A percentile compares a stretch with the other conserved stretches of the same genome.
These are phyloP conservation scores for Xylaria sp. DNA, from an alignment of 2,329 filamentous ascomycete species.

Conservation along the genomic window DNA sequence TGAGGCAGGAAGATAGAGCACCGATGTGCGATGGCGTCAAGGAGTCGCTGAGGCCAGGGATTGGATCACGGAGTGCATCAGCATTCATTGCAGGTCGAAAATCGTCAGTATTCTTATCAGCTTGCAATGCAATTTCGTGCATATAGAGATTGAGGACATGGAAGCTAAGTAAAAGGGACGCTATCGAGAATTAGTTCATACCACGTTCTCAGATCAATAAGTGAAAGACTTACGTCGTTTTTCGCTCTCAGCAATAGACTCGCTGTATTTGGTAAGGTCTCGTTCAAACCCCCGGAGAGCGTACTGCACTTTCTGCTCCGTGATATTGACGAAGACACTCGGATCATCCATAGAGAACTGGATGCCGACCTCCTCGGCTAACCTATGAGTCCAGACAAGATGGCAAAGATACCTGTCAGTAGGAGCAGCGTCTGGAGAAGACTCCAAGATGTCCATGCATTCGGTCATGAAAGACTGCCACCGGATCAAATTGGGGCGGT, in stretches of 20 bases:
- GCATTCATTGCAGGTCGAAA: constrained; percentile 47
- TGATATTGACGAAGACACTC: constrained; percentile 54
- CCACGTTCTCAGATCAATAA: constrained; percentile 4
- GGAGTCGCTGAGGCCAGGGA: constrained; percentile 42
- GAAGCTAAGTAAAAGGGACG: constrained; percentile 65
- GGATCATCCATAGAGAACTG: constrained; percentile 71
- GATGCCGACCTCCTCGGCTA: constrained; percentile 69
- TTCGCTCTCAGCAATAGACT: constrained; percentile 54
- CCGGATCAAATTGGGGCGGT: constrained; percentile 61
- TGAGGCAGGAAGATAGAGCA: constrained; percentile 67
- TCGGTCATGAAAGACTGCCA: constrained; percentile 65
- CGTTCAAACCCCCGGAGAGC: constrained; percentile 67
- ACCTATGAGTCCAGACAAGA: constrained; percentile 60
- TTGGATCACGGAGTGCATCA: constrained; percentile 47
- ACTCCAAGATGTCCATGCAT: constrained; percentile 58
- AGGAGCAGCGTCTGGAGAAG: constrained; percentile 56
- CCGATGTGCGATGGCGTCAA: constrained; percentile 64
- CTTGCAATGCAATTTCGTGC: constrained; percentile 74
- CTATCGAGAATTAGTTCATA: constrained; percentile 42
- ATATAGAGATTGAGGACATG: constrained; percentile 71
- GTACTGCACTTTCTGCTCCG: constrained; percentile 66
- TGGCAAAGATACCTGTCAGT: constrained; percentile 62
- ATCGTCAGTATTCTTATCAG: constrained; percentile 60
- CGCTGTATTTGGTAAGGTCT: constrained; percentile 63
- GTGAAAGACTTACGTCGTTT: constrained; percentile 56